These are phyloP conservation scores for Ophiocordyceps robertsii DNA, from an alignment of 2,329 filamentous ascomycete genomes.

Conservation along the genomic window DNA sequence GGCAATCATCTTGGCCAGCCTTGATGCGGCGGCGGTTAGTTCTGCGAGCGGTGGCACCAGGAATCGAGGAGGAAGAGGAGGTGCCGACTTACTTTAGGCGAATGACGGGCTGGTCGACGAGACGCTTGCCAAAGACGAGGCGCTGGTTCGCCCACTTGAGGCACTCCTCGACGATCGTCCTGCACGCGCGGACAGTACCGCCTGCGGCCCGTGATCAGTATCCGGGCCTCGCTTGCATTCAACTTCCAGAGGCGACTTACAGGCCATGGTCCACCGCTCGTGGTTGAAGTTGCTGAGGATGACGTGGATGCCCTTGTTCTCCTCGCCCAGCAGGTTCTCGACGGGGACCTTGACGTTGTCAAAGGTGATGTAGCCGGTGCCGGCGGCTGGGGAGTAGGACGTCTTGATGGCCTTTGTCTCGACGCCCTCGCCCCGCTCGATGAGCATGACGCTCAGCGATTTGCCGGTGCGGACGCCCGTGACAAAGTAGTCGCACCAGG, in stretches of 20 bases:
- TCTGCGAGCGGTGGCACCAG: neutral
- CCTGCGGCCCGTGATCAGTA: conserved; percentile 13
- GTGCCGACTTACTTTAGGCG: conserved; percentile 50
- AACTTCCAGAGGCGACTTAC: conserved; percentile 21
- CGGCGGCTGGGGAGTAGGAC: conserved; percentile 65
- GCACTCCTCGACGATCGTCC: conserved; percentile 67
- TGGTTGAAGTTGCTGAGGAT: conserved; percentile 85
- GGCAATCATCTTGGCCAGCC: conserved; percentile 76
- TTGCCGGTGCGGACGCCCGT: conserved; percentile 68
- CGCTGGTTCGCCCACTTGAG: conserved; percentile 84
- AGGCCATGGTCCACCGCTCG: conserved; percentile 66
- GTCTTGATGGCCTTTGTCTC: conserved; percentile 72
- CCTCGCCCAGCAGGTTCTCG: conserved; percentile 63
- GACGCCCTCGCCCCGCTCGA: conserved; percentile 60
- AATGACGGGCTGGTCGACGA: conserved; percentile 75
- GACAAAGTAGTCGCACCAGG: conserved; percentile 74
- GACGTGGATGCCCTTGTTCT: conserved; percentile 76
- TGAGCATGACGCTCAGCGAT: conserved; percentile 63
- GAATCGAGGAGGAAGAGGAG: neutral
- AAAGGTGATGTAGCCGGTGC: conserved; percentile 68
- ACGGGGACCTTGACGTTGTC: conserved; percentile 79
- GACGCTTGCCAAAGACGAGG: conserved; percentile 67
- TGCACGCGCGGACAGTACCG: conserved; percentile 48
- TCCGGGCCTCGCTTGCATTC: neutral
- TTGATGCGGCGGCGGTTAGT: conserved; percentile 12